Percentiles rank a stretch among this genome's conserved stretches.
phyloP scores from a whole-genome alignment of 2,329 filamentous ascomycete genomes.

The Pseudogymnoascus sp. region DNA sequence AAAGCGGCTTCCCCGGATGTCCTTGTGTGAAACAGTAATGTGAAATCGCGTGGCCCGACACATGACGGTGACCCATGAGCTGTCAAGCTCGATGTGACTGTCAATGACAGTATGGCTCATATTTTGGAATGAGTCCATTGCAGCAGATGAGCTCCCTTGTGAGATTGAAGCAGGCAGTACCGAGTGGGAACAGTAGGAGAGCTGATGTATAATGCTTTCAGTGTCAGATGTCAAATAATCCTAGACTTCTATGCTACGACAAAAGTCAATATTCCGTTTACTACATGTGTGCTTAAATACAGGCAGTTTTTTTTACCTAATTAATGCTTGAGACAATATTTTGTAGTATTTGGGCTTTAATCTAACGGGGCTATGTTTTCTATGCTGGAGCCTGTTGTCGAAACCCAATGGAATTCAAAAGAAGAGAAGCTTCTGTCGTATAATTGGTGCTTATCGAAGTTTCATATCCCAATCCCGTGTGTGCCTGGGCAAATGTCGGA shows the following conservation, averaged over 20 bases:
- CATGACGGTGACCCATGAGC: constrained; percentile 15
- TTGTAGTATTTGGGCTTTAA: neutral
- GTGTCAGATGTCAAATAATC: too few species aligned
- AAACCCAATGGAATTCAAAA: neutral
- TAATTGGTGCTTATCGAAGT: neutral
- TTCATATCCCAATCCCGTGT: neutral
- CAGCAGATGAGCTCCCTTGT: constrained; percentile 1
- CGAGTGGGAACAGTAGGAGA: neutral
- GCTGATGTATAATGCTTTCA: too few species aligned
- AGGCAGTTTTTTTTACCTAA: too few species aligned
- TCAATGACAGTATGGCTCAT: constrained; percentile 12
- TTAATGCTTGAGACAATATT: neutral
- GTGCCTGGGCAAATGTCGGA: neutral
- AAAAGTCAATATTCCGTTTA: too few species aligned
- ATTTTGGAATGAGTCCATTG: constrained; percentile 13
- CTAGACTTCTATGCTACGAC: too few species aligned
- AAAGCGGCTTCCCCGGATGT: constrained; percentile 12
- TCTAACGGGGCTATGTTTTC: neutral
- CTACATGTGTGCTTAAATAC: too few species aligned
- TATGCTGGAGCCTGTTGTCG: neutral
- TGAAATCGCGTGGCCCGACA: constrained; percentile 15
- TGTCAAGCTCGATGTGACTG: constrained; percentile 11
- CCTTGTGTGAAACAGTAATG: constrained; percentile 14
- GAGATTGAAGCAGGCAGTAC: constrained; percentile 1
- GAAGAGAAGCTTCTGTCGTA: neutral